Conservation (phyloP, 192 early-diverging fungal species). For the Chytriomyces sp. region DNA sequence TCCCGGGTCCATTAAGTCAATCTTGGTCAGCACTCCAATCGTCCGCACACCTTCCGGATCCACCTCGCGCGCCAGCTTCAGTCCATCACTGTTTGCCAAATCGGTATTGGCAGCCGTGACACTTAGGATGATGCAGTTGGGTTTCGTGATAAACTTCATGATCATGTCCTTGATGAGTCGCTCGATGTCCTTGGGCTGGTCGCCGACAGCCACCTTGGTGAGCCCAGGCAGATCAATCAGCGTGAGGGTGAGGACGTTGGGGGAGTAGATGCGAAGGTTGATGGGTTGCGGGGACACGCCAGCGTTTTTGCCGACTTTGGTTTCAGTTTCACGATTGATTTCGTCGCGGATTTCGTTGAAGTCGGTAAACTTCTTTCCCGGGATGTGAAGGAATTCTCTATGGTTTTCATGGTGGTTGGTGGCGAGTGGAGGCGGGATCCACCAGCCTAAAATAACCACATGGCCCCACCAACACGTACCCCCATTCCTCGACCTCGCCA, state of each 20-base stretch:
- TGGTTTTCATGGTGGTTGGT: slow-evolving; percentile 78
- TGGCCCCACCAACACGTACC: too few species aligned
- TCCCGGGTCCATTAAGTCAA: slow-evolving; percentile 99
- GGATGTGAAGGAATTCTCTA: slow-evolving; percentile 98
- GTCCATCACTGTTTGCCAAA: slow-evolving; percentile 99
- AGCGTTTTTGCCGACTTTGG: slow-evolving; percentile 51
- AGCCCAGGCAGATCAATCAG: slow-evolving; percentile 98
- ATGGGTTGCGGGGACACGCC: slow-evolving; percentile 96
- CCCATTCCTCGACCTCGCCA: slow-evolving; percentile 29
- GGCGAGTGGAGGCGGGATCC: slow-evolving; percentile 7
- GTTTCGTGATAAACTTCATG: slow-evolving; percentile 95
- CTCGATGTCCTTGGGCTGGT: slow-evolving; percentile 99
- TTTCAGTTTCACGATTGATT: slow-evolving; percentile 90
- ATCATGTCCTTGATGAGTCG: slow-evolving; percentile 98
- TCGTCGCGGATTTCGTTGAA: slow-evolving; percentile 98
- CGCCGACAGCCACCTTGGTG: slow-evolving; percentile 93
- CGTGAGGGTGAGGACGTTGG: slow-evolving; percentile 98
- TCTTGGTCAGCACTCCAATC: slow-evolving; percentile 99
- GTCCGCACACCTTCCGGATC: slow-evolving; percentile 98
- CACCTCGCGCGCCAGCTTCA: slow-evolving; percentile 97
- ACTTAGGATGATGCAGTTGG: slow-evolving; percentile 95
- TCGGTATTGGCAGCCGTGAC: slow-evolving; percentile 99
- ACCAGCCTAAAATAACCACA: too few species aligned
- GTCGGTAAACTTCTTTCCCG: slow-evolving; percentile 93
- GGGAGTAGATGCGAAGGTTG: slow-evolving; percentile 96